Conservation (phyloP, 2,329 filamentous ascomycete species). For the Decorospora gaudefroyi region DNA sequence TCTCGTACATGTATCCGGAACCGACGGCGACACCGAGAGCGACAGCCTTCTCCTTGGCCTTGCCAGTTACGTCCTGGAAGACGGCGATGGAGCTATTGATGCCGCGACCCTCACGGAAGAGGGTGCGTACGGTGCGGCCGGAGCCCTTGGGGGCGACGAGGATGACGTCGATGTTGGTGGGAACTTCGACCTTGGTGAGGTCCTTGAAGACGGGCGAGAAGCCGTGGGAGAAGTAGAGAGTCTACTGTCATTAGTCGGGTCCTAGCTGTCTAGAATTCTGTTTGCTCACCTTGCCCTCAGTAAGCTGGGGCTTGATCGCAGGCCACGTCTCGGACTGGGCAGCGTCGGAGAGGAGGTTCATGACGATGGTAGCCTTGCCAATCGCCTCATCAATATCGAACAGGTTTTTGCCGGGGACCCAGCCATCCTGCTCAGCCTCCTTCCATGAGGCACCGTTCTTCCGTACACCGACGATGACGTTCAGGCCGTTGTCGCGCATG, state of each 20-base stretch:
- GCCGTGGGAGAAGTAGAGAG: constrained; percentile 99
- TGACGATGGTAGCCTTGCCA: constrained; percentile 88
- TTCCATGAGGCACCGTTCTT: constrained; percentile 99
- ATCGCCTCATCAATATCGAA: constrained; percentile 99
- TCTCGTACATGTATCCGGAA: constrained; percentile 99
- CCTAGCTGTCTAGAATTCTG: constrained; percentile 28
- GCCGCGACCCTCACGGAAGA: constrained; percentile 98
- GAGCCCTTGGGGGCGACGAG: constrained; percentile 99
- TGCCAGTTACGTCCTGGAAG: constrained; percentile 96
- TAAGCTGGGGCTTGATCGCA: constrained; percentile 94
- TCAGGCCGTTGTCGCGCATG: constrained; percentile 98
- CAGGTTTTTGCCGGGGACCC: constrained; percentile 97
- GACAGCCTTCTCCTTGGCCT: constrained; percentile 97
- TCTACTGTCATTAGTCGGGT: constrained; percentile 58
- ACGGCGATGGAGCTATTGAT: constrained; percentile 99
- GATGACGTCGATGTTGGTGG: constrained; percentile 96
- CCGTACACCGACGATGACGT: constrained; percentile 97
- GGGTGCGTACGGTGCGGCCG: constrained; percentile 95
- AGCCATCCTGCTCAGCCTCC: constrained; percentile 95
- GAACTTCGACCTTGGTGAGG: constrained; percentile 97
- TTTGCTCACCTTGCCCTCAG: constrained; percentile 85
- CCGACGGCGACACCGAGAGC: constrained; percentile 96
- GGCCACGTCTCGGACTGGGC: constrained; percentile 99
- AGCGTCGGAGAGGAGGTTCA: constrained; percentile 98
- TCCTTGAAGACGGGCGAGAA: constrained; percentile 99